Evolutionary conservation across 78 protist species (phyloP).

Genomic region (Guillardia theta): DNA sequence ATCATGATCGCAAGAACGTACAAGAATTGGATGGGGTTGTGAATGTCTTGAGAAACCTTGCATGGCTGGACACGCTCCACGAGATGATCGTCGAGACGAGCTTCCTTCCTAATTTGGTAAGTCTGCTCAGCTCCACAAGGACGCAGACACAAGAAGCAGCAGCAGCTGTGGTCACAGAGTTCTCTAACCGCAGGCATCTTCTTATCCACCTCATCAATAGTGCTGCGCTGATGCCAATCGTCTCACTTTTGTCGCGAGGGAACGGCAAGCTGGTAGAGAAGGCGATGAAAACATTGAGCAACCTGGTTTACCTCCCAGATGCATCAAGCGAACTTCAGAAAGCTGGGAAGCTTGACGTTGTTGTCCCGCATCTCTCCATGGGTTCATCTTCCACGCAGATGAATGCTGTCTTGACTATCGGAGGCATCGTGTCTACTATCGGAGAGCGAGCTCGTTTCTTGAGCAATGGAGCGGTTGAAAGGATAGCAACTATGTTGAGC

Average conservation of each 20-base stretch:
- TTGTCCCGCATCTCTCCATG: neutral
- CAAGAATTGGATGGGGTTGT: neutral
- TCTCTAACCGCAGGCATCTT: neutral
- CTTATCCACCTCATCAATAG: neutral
- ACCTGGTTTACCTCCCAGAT: neutral
- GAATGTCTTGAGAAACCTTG: neutral
- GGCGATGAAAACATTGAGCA: neutral
- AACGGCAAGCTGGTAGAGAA: neutral
- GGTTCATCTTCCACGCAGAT: neutral
- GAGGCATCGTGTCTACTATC: neutral
- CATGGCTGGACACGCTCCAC: slow-evolving; percentile 19
- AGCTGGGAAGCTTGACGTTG: neutral
- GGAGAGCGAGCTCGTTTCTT: neutral
- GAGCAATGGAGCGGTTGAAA: neutral
- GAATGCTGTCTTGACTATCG: neutral
- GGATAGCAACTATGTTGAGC: neutral
- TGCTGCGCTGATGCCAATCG: neutral
- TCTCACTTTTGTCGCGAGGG: neutral
- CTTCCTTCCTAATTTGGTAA: neutral
- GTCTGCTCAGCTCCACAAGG: neutral
- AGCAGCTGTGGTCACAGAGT: neutral
- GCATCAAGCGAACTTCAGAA: neutral
- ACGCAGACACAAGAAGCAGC: neutral
- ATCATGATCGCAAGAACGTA: neutral
- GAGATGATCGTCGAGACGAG: neutral